A percentile compares a stretch with the other conserved stretches of the same genome.
These are phyloP conservation scores for Phytophthora aleatoria DNA, from an alignment of 352 stramenopile species.

Conservation along the genomic window DNA sequence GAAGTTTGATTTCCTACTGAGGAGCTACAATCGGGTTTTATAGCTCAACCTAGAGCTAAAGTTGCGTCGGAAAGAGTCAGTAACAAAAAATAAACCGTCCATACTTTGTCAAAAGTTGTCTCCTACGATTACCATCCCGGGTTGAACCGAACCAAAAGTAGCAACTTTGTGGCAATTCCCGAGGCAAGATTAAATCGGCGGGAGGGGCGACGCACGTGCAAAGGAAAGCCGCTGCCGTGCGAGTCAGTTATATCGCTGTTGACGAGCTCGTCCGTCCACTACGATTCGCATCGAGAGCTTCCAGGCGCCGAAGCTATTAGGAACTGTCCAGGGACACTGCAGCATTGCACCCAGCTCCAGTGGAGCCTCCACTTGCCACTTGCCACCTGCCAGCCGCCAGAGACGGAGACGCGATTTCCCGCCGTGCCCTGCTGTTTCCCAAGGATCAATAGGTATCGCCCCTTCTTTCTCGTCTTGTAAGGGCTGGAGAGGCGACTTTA, in stretches of 20 bases:
- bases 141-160: background rate
- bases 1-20: too few species aligned
- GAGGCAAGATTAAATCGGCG: slow-evolving; percentile 2
- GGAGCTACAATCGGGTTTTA: background rate
- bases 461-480: slow-evolving; percentile 32
- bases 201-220: background rate
- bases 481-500: slow-evolving; percentile 16
- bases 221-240: slow-evolving; percentile 2
- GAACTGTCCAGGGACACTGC: slow-evolving; percentile 1
- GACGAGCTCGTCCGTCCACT: background rate
- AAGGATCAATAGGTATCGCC: slow-evolving; percentile 21
- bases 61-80: background rate
- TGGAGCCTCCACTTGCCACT: background rate
- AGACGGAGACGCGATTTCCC: slow-evolving; percentile 20
- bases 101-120: background rate
- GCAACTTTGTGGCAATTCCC: background rate
- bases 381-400: slow-evolving; percentile 5
- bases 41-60: background rate
- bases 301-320: slow-evolving; percentile 2
- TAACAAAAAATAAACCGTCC: background rate
- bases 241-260: slow-evolving; percentile 24
- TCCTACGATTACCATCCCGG: background rate
- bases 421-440: slow-evolving; percentile 28
- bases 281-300: slow-evolving; percentile 5
- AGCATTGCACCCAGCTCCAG: slow-evolving; percentile 1